Conservation (phyloP, 2,329 filamentous ascomycete species). For the Cladobotryum protrusum region DNA sequence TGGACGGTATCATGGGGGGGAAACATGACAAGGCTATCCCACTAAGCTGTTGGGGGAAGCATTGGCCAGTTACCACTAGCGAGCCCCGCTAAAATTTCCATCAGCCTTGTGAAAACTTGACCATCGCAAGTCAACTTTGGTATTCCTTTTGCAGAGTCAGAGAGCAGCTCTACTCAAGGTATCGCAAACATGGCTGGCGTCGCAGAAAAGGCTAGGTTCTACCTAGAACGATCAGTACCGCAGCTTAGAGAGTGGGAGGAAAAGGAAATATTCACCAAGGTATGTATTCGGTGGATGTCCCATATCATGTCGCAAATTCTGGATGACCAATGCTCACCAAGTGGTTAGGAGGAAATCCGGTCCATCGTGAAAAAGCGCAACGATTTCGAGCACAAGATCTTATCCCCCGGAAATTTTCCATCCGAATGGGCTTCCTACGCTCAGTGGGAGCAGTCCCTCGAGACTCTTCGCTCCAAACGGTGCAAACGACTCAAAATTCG, state of each 20-base stretch:
- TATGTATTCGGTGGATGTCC: slow-evolving; percentile 27
- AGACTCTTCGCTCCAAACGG: slow-evolving; percentile 73
- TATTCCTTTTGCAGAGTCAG: background rate
- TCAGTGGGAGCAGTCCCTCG: slow-evolving; percentile 62
- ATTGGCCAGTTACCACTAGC: background rate
- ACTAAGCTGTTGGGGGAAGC: no score
- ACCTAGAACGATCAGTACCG: slow-evolving; percentile 83
- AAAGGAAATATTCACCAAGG: slow-evolving; percentile 83
- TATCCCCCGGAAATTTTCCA: slow-evolving; percentile 70
- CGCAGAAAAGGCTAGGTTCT: slow-evolving; percentile 91
- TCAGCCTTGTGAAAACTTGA: slow-evolving; percentile 20
- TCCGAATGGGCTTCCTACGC: slow-evolving; percentile 81
- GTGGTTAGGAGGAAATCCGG: slow-evolving; percentile 73
- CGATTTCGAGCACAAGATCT: slow-evolving; percentile 86
- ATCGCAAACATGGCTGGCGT: slow-evolving; percentile 64
- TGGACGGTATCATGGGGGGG: no score
- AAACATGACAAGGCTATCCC: no score
- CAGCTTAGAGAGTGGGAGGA: slow-evolving; percentile 89
- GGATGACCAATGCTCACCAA: background rate
- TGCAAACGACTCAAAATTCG: slow-evolving; percentile 75
- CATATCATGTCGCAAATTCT: background rate
- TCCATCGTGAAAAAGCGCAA: slow-evolving; percentile 85
- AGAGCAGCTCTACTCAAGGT: background rate
- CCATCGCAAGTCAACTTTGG: slow-evolving; percentile 1
- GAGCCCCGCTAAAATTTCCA: slow-evolving; percentile 20